phyloP scores from a whole-genome alignment of 805 yeast species.

The Kazachstania kunashirensis region DNA sequence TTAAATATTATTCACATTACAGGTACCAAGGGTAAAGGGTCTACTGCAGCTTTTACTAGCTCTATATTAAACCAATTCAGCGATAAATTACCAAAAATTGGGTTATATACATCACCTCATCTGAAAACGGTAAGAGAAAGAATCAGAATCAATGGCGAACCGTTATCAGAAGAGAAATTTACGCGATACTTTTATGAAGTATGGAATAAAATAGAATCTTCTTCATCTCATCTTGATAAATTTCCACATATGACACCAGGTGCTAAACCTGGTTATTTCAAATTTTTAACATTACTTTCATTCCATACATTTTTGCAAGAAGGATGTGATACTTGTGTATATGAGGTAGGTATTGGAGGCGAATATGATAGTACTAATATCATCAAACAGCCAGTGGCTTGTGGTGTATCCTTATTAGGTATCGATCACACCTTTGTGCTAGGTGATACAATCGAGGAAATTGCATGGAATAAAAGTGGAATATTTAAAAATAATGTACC shows the following conservation, averaged over 20 bases:
- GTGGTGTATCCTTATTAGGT: slow-evolving; percentile 81
- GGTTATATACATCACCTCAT: slow-evolving; percentile 95
- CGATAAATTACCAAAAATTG: slow-evolving; percentile 46
- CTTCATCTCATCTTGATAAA: slow-evolving; percentile 42
- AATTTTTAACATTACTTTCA: slow-evolving; percentile 78
- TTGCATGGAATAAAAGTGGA: slow-evolving; percentile 96
- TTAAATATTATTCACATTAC: slow-evolving; percentile 84
- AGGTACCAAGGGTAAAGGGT: slow-evolving; percentile 98
- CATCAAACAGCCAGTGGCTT: slow-evolving; percentile 64
- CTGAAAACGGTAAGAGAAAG: slow-evolving; percentile 87
- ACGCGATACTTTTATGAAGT: slow-evolving; percentile 88
- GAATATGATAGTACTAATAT: slow-evolving; percentile 94
- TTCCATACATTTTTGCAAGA: slow-evolving; percentile 85
- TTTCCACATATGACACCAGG: slow-evolving; percentile 71
- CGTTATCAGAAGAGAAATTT: slow-evolving; percentile 71
- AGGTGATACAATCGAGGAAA: slow-evolving; percentile 79
- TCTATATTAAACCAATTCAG: slow-evolving; percentile 63
- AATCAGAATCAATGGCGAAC: slow-evolving; percentile 76
- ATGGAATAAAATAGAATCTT: slow-evolving; percentile 65
- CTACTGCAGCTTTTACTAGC: slow-evolving; percentile 90
- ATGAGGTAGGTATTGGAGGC: slow-evolving; percentile 98
- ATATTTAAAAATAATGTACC: slow-evolving; percentile 63
- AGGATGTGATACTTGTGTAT: slow-evolving; percentile 86
- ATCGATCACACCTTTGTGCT: slow-evolving; percentile 84
- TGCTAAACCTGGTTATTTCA: slow-evolving; percentile 85